Conservation (phyloP, 2,329 filamentous ascomycete genomes). For the Coleophoma crateriformis region DNA sequence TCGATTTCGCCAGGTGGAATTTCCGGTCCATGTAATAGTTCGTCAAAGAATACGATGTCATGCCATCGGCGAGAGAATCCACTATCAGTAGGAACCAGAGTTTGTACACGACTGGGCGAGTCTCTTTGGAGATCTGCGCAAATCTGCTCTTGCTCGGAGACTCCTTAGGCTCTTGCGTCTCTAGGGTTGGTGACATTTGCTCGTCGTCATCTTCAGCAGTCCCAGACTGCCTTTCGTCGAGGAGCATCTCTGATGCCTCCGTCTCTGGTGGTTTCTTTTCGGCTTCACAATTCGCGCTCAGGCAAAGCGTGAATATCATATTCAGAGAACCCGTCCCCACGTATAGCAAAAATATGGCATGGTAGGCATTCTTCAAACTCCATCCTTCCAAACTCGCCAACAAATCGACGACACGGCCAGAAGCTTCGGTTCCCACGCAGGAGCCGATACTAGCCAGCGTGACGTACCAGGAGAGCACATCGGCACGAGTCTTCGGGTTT, state of each 20-base stretch:
- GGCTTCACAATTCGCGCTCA: slow-evolving; percentile 34
- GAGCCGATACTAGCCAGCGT: slow-evolving; percentile 52
- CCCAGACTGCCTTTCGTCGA: slow-evolving; percentile 8
- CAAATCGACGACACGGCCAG: slow-evolving; percentile 51
- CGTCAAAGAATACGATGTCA: slow-evolving; percentile 53
- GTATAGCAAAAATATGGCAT: slow-evolving; percentile 51
- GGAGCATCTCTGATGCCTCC: slow-evolving; percentile 9
- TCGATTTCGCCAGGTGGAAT: slow-evolving; percentile 49
- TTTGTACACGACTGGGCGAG: slow-evolving; percentile 54
- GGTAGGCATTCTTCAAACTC: slow-evolving; percentile 41
- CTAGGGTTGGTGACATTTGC: neutral
- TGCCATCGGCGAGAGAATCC: slow-evolving; percentile 61
- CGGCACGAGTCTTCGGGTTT: slow-evolving; percentile 35
- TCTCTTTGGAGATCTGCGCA: slow-evolving; percentile 50
- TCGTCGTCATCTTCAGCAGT: neutral
- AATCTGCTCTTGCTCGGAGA: slow-evolving; percentile 22
- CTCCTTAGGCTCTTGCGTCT: neutral
- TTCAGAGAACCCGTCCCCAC: slow-evolving; percentile 50
- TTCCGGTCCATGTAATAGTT: slow-evolving; percentile 53
- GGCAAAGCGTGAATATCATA: slow-evolving; percentile 40
- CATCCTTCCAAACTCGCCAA: slow-evolving; percentile 38
- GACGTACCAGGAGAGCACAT: slow-evolving; percentile 56
- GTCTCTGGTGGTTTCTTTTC: neutral
- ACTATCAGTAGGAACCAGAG: slow-evolving; percentile 60
- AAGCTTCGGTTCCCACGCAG: slow-evolving; percentile 50